Base-by-base conservation (phyloP, 805 yeast genomes). In the Teunomyces stri region DNA sequence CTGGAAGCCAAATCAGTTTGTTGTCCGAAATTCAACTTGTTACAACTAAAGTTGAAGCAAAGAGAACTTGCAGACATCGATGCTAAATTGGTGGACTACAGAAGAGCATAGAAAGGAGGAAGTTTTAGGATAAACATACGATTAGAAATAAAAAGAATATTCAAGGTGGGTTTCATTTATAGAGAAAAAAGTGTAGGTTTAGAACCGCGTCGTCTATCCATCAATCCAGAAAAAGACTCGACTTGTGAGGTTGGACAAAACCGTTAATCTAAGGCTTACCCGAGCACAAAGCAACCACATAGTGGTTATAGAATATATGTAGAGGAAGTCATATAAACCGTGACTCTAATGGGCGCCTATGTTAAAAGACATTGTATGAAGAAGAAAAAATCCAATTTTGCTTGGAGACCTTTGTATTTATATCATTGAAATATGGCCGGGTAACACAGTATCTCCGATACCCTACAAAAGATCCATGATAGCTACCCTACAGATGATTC, bases 331-430 rank as follows among this genome's bases (percentile, higher is more conserved):
- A 75, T 68, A 71, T 69, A 74, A 66, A 61, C 81, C 80, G 84
- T 79, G 83, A 80, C 85, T 80, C 85, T 80, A 79, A 80, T 79
- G 92, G 94, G 92, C 84, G 91, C 87, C 94, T 85, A 77, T 68
- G 53, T 43, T 54, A 50, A 63, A 67, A 69, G 72, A 69, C 76
- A 70, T 69, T 70, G 71, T 66, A 63, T 62, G 49, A 64, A 63
- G 68, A 66, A 59, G 49, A 61, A 58, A 56, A 52, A 44, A 28
- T 29, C 40, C 4, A 21, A n/a, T 49, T 25, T 27, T 22, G 25
- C 34, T 49, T 22, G 11, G 15, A 31, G 44, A 47, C 41, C 34
- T 18, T 18, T 27, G 28, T 12, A 30, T 50, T 50, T 44, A 48
- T 48, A 48, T 29, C 33, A 38, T 11, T 6, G 39, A 34, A 22